Evolutionary conservation across 176 grass and related monocot genomes (phyloP).

Genomic region (Juncus inflexus): DNA sequence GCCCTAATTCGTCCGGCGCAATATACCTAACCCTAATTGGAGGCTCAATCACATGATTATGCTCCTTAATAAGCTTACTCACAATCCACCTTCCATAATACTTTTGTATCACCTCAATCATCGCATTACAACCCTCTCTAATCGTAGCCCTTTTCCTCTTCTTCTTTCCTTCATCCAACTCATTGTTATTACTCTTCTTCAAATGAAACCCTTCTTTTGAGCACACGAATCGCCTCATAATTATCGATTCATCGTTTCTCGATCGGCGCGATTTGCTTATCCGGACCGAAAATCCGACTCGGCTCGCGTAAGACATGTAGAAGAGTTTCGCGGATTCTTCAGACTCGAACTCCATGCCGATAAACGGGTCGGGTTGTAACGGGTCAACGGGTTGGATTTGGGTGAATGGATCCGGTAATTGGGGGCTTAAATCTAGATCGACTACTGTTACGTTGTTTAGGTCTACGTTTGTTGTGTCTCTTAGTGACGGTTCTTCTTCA

Average conservation of each 20-base stretch:
- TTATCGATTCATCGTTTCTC: constrained; percentile 62
- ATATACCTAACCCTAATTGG: constrained; percentile 54
- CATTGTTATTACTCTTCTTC: constrained; percentile 32
- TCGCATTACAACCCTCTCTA: constrained; percentile 65
- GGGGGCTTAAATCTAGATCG: constrained; percentile 32
- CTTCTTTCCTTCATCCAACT: constrained; percentile 55
- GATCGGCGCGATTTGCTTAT: constrained; percentile 68
- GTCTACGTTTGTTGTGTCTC: constrained; percentile 48
- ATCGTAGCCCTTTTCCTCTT: constrained; percentile 55
- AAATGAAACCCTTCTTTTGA: constrained; percentile 68
- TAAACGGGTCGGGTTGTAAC: constrained; percentile 55
- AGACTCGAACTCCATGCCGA: constrained; percentile 67
- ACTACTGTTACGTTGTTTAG: constrained; percentile 49
- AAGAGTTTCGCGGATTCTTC: constrained; percentile 62
- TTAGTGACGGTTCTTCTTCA: constrained; percentile 42
- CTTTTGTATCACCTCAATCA: constrained; percentile 66
- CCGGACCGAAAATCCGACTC: constrained; percentile 54
- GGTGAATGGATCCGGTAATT: constrained; percentile 29
- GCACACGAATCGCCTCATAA: constrained; percentile 64
- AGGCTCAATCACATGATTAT: constrained; percentile 54
- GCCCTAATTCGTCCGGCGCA: constrained; percentile 51
- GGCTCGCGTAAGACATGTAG: constrained; percentile 62
- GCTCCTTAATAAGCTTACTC: constrained; percentile 62
- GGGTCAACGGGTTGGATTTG: constrained; percentile 19
- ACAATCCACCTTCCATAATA: constrained; percentile 73